Evolutionary conservation across 371 early-diverging fungal species (phyloP), one percentile per base, ranked within the genome.

Genomic region (Mortierella sp.): DNA sequence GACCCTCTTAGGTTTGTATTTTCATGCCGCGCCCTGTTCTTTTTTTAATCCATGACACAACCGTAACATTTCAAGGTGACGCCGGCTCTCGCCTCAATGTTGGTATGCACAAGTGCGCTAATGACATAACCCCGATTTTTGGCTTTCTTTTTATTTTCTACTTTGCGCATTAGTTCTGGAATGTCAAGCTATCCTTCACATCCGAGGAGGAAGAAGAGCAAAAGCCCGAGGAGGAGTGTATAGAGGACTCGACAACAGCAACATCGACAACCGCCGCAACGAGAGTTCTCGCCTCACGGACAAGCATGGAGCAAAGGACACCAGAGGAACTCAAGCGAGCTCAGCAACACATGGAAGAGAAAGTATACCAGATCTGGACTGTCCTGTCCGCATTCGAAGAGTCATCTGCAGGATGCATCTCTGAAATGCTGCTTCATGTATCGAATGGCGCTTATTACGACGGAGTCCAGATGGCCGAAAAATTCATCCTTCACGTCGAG

Each of bases 321-420:
- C 87, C 91, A n/a, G 91, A 92, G 42, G 88, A 91, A 48, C 89
- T 91, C 52, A 91, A 89, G 78, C 88, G 89, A 26, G 81, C 88
- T n/a, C 95, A 95, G 79, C 86, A 89, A 19, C 83, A 83, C 11
- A 95, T 92, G 89, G 96, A 97, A 80, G 97, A 98, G 79, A 96
- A 97, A 84, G 97, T 97, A 16, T 95, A 94, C 78, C 92, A 95
- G 73, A 98, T 99, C 75, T 96, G 98, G 94, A 94, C 96, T 7
- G 96, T 98, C 0, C 91, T 99, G 42, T 96, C 97, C 6, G 96
- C 96, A 9, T 99, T 98, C 90, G 99, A 99, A 91, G 99, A 99
- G 83, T 97, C 98, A 11, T 95, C 98, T 6, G 98, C 99, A 31
- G 97, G 97, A 13, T 98, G 98, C 88, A 99, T 99, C 75, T 97